phyloP scores from a whole-genome alignment of 2,329 filamentous ascomycete genomes.

The Exophiala lecanii-corni region DNA sequence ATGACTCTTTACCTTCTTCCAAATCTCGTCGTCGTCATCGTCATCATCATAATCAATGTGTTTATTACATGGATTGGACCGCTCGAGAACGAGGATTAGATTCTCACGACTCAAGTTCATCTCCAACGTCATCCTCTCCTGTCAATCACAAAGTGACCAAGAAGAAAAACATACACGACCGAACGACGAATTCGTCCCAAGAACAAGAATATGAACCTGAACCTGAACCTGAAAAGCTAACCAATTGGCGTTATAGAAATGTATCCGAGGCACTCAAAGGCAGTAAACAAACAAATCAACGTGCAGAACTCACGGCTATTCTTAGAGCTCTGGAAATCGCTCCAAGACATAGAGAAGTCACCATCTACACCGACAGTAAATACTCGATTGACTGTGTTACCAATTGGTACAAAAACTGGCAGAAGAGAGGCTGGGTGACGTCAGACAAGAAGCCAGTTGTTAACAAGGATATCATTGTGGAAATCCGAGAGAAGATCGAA shows the following conservation, averaged over 20 bases:
- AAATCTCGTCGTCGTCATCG: constrained; percentile 7
- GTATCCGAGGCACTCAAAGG: constrained; percentile 73
- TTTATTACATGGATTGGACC: constrained; percentile 26
- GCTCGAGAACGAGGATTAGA: constrained; percentile 9
- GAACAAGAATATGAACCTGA: constrained; percentile 5
- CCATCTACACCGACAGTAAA: constrained; percentile 82
- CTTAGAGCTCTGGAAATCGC: constrained; percentile 74
- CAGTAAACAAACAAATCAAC: constrained; percentile 81
- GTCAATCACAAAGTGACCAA: no score
- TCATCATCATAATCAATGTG: no score
- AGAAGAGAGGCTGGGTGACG: constrained; percentile 73
- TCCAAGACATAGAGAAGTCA: constrained; percentile 61
- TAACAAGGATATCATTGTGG: constrained; percentile 78
- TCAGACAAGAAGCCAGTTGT: constrained; percentile 65
- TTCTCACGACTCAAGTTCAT: neutral
- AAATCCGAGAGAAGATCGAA: constrained; percentile 66
- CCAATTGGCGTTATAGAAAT: constrained; percentile 48
- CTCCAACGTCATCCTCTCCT: neutral
- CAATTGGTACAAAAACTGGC: constrained; percentile 76
- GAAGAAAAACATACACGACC: constrained; percentile 1
- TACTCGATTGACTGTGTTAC: constrained; percentile 89
- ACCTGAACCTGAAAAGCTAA: constrained; percentile 19
- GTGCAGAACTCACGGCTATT: constrained; percentile 89
- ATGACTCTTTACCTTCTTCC: constrained; percentile 16
- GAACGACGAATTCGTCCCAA: constrained; percentile 6